Percentiles rank a stretch among this genome's conserved stretches.
Evolutionary conservation across 495 filamentous ascomycete genomes (phyloP).

Genomic region (Chaetomium tenue): DNA sequence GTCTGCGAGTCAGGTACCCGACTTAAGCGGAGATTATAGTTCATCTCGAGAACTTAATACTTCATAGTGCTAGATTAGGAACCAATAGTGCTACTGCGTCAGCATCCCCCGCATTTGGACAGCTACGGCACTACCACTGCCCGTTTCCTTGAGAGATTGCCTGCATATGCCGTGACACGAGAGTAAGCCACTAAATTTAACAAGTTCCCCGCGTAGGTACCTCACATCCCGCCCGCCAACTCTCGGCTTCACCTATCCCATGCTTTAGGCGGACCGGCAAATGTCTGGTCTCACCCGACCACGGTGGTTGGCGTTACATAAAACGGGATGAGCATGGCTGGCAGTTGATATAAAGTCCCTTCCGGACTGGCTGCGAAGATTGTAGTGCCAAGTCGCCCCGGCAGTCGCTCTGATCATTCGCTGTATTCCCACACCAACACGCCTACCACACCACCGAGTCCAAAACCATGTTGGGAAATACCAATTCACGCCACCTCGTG

Average conservation of each 20-base stretch:
- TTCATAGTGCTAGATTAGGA: no score
- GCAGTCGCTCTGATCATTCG: not conserved
- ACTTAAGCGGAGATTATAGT: no score
- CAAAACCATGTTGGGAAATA: not conserved
- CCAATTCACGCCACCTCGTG: not conserved
- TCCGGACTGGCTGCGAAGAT: no score
- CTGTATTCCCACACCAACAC: not conserved
- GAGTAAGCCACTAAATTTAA: not conserved
- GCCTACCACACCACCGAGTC: no score
- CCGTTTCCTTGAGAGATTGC: not conserved
- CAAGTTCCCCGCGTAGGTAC: not conserved
- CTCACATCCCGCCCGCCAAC: not conserved
- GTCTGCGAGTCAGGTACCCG: no score
- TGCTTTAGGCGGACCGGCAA: not conserved
- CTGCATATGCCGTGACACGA: not conserved
- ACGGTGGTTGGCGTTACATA: not conserved
- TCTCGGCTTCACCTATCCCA: not conserved
- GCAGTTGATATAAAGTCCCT: not conserved
- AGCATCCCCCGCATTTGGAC: no score
- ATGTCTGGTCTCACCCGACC: not conserved
- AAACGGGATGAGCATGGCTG: not conserved
- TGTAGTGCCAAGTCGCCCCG: no score
- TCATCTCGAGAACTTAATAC: no score
- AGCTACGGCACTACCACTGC: no score
- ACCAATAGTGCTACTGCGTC: no score